Conservation (phyloP, 1,284 basidiomycete genomes). For the Gomphus bonarii region DNA sequence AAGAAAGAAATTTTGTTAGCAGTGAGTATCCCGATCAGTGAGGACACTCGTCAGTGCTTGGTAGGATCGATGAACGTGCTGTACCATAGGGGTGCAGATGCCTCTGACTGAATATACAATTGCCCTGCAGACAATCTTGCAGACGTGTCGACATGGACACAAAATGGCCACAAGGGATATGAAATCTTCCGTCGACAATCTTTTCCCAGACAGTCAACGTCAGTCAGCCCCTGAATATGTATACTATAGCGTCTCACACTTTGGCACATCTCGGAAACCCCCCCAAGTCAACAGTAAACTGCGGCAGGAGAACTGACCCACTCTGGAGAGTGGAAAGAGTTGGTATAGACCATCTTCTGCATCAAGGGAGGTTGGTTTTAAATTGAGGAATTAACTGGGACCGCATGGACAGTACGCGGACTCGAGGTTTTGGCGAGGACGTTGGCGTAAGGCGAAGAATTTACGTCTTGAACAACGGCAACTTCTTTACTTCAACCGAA, state of each 20-base stretch:
- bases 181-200: conserved; percentile 71
- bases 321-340: background rate
- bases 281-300: conserved; percentile 9
- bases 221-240: conserved; percentile 14
- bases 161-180: conserved; percentile 67
- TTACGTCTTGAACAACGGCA: background rate
- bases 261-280: conserved; percentile 50
- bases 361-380: background rate
- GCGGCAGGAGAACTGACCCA: background rate
- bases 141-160: conserved; percentile 58
- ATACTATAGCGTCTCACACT: conserved; percentile 41
- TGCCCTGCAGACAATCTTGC: conserved; percentile 52
- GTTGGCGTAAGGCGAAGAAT: background rate
- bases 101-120: conserved; percentile 63
- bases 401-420: background rate
- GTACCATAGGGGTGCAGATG: conserved; percentile 49
- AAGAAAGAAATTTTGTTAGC: background rate
- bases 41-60: background rate
- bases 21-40: background rate
- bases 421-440: background rate
- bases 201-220: conserved; percentile 21
- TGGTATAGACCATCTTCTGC: background rate
- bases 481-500: background rate
- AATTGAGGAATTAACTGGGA: background rate
- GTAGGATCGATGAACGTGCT: background rate